phyloP scores from a whole-genome alignment of 2,329 filamentous ascomycete genomes.

The Sphaerostilbella broomeana region DNA sequence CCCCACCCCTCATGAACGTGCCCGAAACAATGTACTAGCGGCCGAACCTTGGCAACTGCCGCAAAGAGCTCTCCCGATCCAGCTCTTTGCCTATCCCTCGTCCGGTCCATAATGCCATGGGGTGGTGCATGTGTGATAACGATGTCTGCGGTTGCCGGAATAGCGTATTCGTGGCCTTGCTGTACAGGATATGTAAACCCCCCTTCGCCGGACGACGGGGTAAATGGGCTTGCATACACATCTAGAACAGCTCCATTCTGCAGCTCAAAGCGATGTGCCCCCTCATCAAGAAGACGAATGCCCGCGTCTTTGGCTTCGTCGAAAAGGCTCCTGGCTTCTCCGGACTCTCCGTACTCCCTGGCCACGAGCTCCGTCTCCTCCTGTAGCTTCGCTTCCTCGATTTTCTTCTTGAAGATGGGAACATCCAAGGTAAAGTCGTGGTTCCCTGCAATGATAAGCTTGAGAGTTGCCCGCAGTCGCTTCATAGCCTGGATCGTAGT shows the following conservation, averaged over 20 bases:
- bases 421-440: slow-evolving; percentile 41
- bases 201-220: slow-evolving; percentile 32
- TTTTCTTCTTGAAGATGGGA: slow-evolving; percentile 27
- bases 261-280: slow-evolving; percentile 33
- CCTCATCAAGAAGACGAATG: slow-evolving; percentile 37
- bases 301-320: slow-evolving; percentile 19
- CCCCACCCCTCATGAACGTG: slow-evolving; percentile 30
- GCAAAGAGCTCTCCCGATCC: slow-evolving; percentile 28
- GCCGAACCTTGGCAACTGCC: slow-evolving; percentile 23
- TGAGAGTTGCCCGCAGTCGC: slow-evolving; percentile 36
- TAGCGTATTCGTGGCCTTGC: slow-evolving; percentile 21
- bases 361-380: slow-evolving; percentile 13
- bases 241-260: slow-evolving; percentile 34
- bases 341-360: slow-evolving; percentile 32
- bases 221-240: slow-evolving; percentile 41
- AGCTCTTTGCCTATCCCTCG: slow-evolving; percentile 19
- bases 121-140: slow-evolving; percentile 32
- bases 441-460: slow-evolving; percentile 45
- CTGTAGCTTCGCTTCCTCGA: slow-evolving; percentile 14
- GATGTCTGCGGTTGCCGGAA: slow-evolving; percentile 23
- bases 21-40: slow-evolving; percentile 32
- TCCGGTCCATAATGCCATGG: slow-evolving; percentile 36
- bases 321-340: slow-evolving; percentile 27
- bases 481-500: slow-evolving; percentile 32
- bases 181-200: slow-evolving; percentile 39